phyloP scores from a whole-genome alignment of 1,284 basidiomycete species.

The Entoloma clypeatum region DNA sequence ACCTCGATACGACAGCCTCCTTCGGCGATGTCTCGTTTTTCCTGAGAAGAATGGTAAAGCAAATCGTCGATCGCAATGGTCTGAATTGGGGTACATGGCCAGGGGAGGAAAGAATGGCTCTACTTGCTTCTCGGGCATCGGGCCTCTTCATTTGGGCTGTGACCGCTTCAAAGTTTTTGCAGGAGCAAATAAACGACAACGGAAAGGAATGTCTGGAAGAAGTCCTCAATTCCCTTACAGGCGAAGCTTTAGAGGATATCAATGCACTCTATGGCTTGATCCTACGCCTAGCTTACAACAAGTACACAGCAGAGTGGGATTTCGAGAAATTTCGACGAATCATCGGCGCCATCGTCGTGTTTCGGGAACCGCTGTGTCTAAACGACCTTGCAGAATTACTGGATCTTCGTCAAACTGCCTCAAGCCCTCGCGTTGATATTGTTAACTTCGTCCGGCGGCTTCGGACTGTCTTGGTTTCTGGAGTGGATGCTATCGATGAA shows the following conservation, averaged over 20 bases:
- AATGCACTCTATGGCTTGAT: too few species aligned
- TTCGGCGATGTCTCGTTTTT: constrained; percentile 6
- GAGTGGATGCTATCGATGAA: constrained; percentile 5
- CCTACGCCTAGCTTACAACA: too few species aligned
- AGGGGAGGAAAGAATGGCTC: constrained; percentile 4
- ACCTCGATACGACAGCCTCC: constrained; percentile 5
- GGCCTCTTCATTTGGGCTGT: too few species aligned
- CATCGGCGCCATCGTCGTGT: too few species aligned
- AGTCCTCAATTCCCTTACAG: constrained; percentile 4
- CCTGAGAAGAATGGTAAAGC: neutral
- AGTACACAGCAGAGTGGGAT: too few species aligned
- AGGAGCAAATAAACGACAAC: neutral
- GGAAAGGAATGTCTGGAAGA: constrained; percentile 6
- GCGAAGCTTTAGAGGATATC: too few species aligned
- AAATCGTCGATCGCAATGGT: constrained; percentile 2
- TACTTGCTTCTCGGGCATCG: constrained; percentile 6
- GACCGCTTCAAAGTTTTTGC: constrained; percentile 10
- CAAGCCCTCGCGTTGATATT: constrained; percentile 6
- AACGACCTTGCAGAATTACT: too few species aligned
- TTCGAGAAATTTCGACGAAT: too few species aligned
- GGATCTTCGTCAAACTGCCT: too few species aligned
- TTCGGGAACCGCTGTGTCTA: too few species aligned
- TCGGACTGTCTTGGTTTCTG: constrained; percentile 11
- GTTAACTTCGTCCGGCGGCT: constrained; percentile 6
- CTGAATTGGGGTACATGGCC: constrained; percentile 7